Base-by-base conservation (phyloP, 768 basidiomycete species). In the Coprinopsis marcescibilis region DNA sequence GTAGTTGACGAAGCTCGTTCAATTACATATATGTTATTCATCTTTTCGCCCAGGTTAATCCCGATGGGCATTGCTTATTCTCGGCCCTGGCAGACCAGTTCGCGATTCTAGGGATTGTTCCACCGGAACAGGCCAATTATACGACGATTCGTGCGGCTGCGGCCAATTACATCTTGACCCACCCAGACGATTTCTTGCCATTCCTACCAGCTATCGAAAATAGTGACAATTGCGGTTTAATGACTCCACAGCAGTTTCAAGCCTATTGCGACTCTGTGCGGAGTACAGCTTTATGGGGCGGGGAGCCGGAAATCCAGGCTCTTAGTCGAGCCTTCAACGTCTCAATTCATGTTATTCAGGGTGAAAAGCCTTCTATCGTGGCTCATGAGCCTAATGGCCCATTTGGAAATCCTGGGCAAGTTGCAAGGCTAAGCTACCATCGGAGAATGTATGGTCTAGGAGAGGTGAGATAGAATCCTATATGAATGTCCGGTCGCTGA, bases 61-160 rank as follows among this genome's bases (percentile, higher is more conserved):
- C 95, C 14, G 95, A 98, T 57, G 95, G 95, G 0, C 94, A 98
- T 57, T 98, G 95, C 67, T 81, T 98, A 24, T 99, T 86, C 69
- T 87, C 91, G 38, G 90, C 95, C 8, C 71, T 98, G 20, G 95
- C 90, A 20, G 92, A 98, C 64, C 95, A 99, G 61, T 80, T 96
- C 25, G 71, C 70, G 36, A 57, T 87, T n/a, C 76, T 93, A 21
- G 77, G 80, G 29, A 63, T 92, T 40, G 50, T 93, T 24, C 73
- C 83, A 7, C 55, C 75, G 1, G 55, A 67, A 12, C 63, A 81
- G 51, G 81, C 85, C 25, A 78, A 71, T 45, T 87, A 89, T 58
- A 57, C 66, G 4, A 68, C 67, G 12, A 73, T 80, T 35, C 85
- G 96, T 19, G 61, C 62, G 12, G 75, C 78, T 12, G 93, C 95